Conservation (phyloP, 352 stramenopile species). For the Blastocystis hominis region DNA sequence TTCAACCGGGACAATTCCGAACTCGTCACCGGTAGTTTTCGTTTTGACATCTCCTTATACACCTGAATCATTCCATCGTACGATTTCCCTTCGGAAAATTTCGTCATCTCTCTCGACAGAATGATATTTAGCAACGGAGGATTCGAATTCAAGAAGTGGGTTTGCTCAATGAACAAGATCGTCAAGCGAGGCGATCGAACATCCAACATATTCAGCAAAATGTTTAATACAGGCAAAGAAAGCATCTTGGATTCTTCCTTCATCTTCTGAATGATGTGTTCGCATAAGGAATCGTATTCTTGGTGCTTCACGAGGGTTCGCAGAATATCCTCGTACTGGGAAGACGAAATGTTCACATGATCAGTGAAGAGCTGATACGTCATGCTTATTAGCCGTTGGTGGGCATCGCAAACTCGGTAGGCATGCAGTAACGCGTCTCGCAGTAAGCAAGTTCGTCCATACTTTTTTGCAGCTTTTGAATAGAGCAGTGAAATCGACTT, state of each 20-base stretch:
- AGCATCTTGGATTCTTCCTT: background rate
- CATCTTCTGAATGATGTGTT: conserved; percentile 9
- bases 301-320: background rate
- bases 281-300: conserved; percentile 9
- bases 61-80: background rate
- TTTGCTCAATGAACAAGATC: background rate
- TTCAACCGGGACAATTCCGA: background rate
- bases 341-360: background rate
- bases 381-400: background rate
- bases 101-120: background rate
- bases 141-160: background rate
- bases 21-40: background rate
- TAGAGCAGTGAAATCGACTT: background rate
- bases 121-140: background rate
- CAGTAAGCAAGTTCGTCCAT: background rate
- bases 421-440: background rate
- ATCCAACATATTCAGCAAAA: background rate
- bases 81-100: background rate
- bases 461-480: background rate
- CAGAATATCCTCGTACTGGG: conserved; percentile 13
- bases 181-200: background rate
- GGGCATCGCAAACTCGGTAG: conserved; percentile 2
- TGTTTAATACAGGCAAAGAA: background rate
- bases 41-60: background rate
- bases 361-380: conserved; percentile 25